Conservation (phyloP, 2,329 filamentous ascomycete species). For the Claviceps maximensis region DNA sequence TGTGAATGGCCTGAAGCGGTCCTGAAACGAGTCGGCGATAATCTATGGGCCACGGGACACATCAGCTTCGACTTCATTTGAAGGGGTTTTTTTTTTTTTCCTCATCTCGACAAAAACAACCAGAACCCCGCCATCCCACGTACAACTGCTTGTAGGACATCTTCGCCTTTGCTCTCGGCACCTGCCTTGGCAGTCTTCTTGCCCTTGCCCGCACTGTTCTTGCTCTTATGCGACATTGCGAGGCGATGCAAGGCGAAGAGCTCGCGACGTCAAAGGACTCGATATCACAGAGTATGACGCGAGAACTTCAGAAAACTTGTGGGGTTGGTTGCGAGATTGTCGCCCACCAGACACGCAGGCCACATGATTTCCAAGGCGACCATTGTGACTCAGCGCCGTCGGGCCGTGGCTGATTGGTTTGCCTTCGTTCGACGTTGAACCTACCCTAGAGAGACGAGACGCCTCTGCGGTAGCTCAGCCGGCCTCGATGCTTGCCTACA, state of each 20-base stretch:
- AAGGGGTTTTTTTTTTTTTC: background rate
- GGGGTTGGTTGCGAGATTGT: background rate
- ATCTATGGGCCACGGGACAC: conserved; percentile 37
- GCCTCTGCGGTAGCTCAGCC: background rate
- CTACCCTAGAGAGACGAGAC: background rate
- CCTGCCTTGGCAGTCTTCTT: conserved; percentile 39
- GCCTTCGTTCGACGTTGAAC: background rate
- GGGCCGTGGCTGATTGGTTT: no score
- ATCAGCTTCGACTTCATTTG: conserved; percentile 9
- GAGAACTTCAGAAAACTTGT: background rate
- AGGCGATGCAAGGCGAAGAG: background rate
- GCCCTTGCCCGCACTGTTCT: conserved; percentile 30
- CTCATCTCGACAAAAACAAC: background rate
- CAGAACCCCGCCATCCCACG: conserved; percentile 19
- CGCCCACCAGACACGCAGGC: background rate
- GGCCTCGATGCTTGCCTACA: background rate
- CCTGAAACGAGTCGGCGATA: conserved; percentile 89
- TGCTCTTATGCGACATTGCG: conserved; percentile 34
- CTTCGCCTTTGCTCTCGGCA: conserved; percentile 42
- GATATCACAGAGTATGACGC: background rate
- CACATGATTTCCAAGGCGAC: background rate
- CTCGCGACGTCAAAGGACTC: background rate
- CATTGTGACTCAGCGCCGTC: background rate
- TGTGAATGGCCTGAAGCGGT: conserved; percentile 79
- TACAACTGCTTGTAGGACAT: conserved; percentile 45